These are phyloP conservation scores for Coprinopsis marcescibilis DNA, from an alignment of 768 basidiomycete genomes.

Conservation along the genomic window DNA sequence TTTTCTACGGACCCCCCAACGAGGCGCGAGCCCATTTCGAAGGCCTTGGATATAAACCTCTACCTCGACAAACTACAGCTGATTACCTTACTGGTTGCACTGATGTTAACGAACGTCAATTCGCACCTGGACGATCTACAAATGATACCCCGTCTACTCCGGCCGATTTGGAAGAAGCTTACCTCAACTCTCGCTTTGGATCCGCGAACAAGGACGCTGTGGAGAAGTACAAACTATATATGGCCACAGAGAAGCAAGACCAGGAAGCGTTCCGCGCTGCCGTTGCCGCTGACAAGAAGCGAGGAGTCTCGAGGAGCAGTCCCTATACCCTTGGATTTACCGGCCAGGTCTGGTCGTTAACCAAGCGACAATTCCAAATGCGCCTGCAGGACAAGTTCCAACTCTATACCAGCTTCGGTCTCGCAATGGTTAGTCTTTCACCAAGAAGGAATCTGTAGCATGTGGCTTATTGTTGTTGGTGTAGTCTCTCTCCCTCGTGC, in stretches of 20 bases:
- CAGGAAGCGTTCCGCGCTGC: conserved; percentile 75
- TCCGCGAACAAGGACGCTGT: conserved; percentile 38
- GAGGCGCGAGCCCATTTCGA: conserved; percentile 80
- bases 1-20: conserved; percentile 71
- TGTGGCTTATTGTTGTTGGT: neutral
- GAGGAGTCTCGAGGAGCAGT: conserved; percentile 68
- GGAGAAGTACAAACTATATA: conserved; percentile 47
- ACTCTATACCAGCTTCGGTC: conserved; percentile 60
- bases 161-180: conserved; percentile 60
- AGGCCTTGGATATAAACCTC: conserved; percentile 60
- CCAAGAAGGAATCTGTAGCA: neutral
- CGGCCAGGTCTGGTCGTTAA: conserved; percentile 67
- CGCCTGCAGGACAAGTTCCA: conserved; percentile 75
- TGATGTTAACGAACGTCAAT: conserved; percentile 81
- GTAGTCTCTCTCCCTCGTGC: conserved; percentile 52
- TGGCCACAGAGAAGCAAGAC: conserved; percentile 58
- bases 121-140: conserved; percentile 55
- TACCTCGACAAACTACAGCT: conserved; percentile 79
- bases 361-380: conserved; percentile 68
- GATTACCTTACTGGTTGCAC: conserved; percentile 85
- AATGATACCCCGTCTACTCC: conserved; percentile 63
- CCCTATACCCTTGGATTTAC: conserved; percentile 79
- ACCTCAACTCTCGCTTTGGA: conserved; percentile 41
- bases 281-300: conserved; percentile 71
- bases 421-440: conserved; percentile 45